Base-by-base conservation (phyloP, 352 stramenopile genomes). In the Phytophthora ramorum region DNA sequence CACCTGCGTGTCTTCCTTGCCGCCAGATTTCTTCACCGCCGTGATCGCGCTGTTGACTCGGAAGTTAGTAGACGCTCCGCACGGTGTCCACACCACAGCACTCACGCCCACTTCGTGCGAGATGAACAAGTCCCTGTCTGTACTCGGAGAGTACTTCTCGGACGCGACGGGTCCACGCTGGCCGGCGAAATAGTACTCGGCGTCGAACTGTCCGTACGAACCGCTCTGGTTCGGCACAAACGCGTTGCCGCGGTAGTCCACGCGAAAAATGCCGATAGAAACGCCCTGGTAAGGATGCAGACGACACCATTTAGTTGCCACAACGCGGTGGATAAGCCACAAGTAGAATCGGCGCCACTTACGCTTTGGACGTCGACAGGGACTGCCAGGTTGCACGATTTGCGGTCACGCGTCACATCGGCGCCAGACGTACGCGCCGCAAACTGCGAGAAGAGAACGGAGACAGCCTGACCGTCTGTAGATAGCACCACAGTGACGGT, bases 131-230 rank as follows among this genome's bases (percentile, higher is more conserved):
- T 86, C 69, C 50, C 78, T 74, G 34, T 73, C 70, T 19, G 67
- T 79, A 30, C 71, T 63, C 2, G 65, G 50, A 3, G 12, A 16
- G 56, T 81, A 85, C 32, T 69, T 77, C 38, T 85, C 51, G 37
- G 45, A 53, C 10, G 65, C 58, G 0, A 63, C 40, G 4, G 77
- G 77, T 3, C 77, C 77, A 17, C 72, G 69, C 37, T 79, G 66
- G 16, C 77, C 77, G n/a, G 77, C 77, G 17, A 86, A 83, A 68
- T 81, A 86, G 54, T 86, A 86, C 59, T 86, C 75, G n/a, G 74
- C 74, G 37, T 85, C 65, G 48, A 83, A 85, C 60, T 83, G 71
- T 14, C 64, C 77, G 41, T 71, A 76, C 5, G 73, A 70, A 10
- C 69, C 66, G 43, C 64, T 75, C 7, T 45, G 48, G 24, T 63